Evolutionary conservation across 345 rosid genomes (phyloP), one percentile per base, ranked within the genome.

Genomic region (Corchorus capsularis): DNA sequence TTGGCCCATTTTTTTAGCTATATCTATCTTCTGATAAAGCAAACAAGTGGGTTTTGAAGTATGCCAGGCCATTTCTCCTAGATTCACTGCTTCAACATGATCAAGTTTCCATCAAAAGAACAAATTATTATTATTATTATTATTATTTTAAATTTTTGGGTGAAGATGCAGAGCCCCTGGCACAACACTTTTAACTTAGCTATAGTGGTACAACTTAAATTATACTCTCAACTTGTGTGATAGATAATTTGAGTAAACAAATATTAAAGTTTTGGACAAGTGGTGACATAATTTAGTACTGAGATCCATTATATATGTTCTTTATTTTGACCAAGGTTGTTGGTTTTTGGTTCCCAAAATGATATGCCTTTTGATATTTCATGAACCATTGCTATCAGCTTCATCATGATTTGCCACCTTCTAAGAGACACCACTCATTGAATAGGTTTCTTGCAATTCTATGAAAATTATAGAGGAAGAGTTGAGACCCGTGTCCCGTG

Each of bases 141-240:
- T 60, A 4, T 60, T 60, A n/a, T 45, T 45, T 45, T 4, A 5
- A 7, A 5, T 7, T 45, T 13, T 4, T 4, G 22, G 63, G 3
- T 59, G 37, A 59, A 60, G 83, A 68, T 81, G 20, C 83, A 84
- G 71, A 49, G 73, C 82, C 82, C 84, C 77, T 79, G 4, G 72
- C 77, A 2, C 74, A 41, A 43, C 15, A 16, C 49, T 63, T 77
- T 74, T 62, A 9, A 22, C 43, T 11, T 11, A 6, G 15, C 19
- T 35, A 8, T 27, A 50, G 3, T 8, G 5, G 8, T 4, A 34
- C 27, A 52, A 52, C 27, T 27, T 32, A 16, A 50, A 10, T 50
- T 54, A 11, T 55, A 35, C 19, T 20, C 63, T n/a, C 64, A 71
- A 54, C 62, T 55, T 71, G 53, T 71, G 53, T 27, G 27, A 27